phyloP scores from a whole-genome alignment of 139 green algal species.

The Chlamydomonas sp. region DNA sequence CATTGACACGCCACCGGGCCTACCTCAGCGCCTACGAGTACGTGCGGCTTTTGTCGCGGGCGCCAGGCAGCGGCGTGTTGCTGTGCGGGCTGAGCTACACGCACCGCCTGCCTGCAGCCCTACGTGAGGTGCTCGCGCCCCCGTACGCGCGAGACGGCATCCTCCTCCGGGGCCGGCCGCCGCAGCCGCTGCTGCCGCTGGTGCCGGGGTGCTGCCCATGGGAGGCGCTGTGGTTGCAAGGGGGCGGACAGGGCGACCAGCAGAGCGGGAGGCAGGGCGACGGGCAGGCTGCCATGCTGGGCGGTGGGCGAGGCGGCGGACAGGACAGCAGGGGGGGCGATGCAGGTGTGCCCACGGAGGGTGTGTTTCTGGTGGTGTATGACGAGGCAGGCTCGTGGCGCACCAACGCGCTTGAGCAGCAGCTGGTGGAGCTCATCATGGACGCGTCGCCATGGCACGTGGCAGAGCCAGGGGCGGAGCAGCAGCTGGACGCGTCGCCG shows the following conservation, averaged over 20 bases:
- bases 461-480: too few species aligned
- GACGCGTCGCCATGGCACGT: neutral
- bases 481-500: neutral
- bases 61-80: too few species aligned
- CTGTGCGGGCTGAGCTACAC: slow-evolving; percentile 18
- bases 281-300: too few species aligned
- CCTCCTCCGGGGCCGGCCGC: neutral
- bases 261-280: too few species aligned
- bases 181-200: neutral
- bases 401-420: slow-evolving; percentile 6
- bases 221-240: too few species aligned
- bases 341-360: neutral
- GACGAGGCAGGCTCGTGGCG: slow-evolving; percentile 6
- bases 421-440: slow-evolving; percentile 3
- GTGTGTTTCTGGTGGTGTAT: slow-evolving; percentile 28
- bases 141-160: slow-evolving; percentile 25
- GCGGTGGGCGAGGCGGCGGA: too few species aligned
- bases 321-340: too few species aligned
- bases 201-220: too few species aligned
- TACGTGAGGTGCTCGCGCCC: neutral
- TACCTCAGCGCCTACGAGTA: slow-evolving; percentile 36
- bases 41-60: neutral
- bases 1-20: slow-evolving; percentile 1
- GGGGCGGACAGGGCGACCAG: too few species aligned
- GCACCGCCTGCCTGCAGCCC: slow-evolving; percentile 8